Percentiles rank a stretch among this genome's conserved stretches.
These are phyloP conservation scores for Trametes sp. DNA, from an alignment of 1,284 basidiomycete species.

Conservation along the genomic window DNA sequence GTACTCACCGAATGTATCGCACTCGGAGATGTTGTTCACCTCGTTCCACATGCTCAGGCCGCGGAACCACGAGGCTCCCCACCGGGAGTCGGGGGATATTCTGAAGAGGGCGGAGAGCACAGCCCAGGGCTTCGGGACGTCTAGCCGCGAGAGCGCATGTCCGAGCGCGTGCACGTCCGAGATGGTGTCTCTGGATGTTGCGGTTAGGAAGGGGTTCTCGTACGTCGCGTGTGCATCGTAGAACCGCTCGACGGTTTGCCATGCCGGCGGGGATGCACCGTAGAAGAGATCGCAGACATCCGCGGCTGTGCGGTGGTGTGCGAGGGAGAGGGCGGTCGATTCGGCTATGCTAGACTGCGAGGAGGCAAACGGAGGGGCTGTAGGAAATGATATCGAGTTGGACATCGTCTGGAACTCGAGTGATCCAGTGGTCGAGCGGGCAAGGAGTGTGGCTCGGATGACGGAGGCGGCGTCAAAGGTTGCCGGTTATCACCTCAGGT, in stretches of 20 bases:
- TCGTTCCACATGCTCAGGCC: constrained; percentile 75
- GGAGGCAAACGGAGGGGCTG: constrained; percentile 14
- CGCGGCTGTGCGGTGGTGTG: constrained; percentile 62
- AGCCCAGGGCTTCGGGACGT: constrained; percentile 70
- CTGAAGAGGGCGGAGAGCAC: constrained; percentile 64
- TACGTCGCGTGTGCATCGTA: constrained; percentile 78
- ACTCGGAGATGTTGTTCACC: constrained; percentile 74
- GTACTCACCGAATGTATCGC: constrained; percentile 75
- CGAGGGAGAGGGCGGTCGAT: constrained; percentile 47
- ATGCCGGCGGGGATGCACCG: constrained; percentile 55
- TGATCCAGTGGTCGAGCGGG: neutral
- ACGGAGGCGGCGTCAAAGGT: neutral
- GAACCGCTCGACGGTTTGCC: constrained; percentile 61
- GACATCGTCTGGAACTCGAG: constrained; percentile 18
- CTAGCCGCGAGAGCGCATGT: constrained; percentile 60
- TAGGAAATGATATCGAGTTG: constrained; percentile 33
- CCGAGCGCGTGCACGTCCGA: constrained; percentile 70
- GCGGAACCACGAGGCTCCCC: constrained; percentile 55
- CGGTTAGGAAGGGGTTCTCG: constrained; percentile 78
- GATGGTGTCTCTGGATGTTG: constrained; percentile 73
- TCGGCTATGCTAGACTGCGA: constrained; percentile 26
- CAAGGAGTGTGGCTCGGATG: neutral
- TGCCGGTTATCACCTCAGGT: too few relatives aligned
- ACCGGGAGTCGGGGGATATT: constrained; percentile 44
- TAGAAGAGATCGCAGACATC: constrained; percentile 75